Percentiles rank a stretch among this genome's conserved stretches.
phyloP scores from a whole-genome alignment of 106 monocot species.

The Posidonia australis region DNA sequence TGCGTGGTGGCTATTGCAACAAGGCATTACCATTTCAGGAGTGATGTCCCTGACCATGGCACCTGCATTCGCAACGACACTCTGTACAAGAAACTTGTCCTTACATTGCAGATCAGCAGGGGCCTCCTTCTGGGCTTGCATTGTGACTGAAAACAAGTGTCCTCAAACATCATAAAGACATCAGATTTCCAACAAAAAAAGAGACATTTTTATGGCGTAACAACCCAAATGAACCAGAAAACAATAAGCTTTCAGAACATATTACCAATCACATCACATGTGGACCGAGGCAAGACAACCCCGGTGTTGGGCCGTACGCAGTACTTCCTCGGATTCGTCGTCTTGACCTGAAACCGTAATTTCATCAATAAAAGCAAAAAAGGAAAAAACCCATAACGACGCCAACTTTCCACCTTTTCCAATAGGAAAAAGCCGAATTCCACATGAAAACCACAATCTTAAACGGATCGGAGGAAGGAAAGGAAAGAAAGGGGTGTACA shows the following conservation, averaged over 20 bases:
- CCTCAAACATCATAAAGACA: neutral
- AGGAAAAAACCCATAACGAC: neutral
- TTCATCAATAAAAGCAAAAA: neutral
- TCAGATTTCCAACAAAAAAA: neutral
- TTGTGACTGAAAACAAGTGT: constrained; percentile 10
- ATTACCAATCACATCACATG: constrained; percentile 19
- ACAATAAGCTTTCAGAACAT: neutral
- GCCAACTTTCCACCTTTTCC: neutral
- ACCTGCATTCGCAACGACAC: constrained; percentile 8
- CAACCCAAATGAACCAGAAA: neutral
- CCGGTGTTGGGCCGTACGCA: constrained; percentile 26
- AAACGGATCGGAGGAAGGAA: neutral
- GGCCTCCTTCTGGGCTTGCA: constrained; percentile 18
- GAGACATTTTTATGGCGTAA: neutral
- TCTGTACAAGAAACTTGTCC: constrained; percentile 29
- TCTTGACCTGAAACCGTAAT: constrained; percentile 11
- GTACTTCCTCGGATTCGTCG: constrained; percentile 29
- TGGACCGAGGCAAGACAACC: constrained; percentile 11
- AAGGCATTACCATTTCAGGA: constrained; percentile 14
- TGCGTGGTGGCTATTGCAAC: neutral
- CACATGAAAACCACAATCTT: neutral
- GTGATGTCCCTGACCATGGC: constrained; percentile 11
- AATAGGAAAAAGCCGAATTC: neutral
- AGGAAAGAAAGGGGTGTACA: neutral
- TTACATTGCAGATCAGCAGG: constrained; percentile 21